Base-by-base conservation (phyloP, 441 rosid genomes). In the Capsella rubella region DNA sequence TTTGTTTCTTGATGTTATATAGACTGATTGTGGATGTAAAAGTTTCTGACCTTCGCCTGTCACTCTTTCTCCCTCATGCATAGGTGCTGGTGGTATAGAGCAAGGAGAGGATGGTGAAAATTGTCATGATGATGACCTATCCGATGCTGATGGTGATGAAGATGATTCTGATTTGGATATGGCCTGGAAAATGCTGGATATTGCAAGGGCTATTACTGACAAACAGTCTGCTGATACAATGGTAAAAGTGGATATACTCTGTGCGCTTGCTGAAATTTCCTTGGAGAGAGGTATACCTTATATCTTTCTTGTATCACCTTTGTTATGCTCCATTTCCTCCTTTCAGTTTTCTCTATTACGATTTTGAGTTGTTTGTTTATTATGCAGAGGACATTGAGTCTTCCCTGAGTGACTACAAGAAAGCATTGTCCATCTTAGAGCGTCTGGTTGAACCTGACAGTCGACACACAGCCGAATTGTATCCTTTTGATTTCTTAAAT, bases 161-260 rank as follows among this genome's bases (percentile, higher is more conserved):
- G 99, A 92, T 61, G 97, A 92, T 51, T 85, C 92, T 73, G 97
- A 92, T 77, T 84, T 90, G 81, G 97, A 92, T 81, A 87, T 86
- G 87, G 90, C 99, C 6, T 92, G 97, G 97, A 92, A 95, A 82
- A 87, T 92, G 93, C 86, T 95, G 13, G 99, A 89, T 81, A 82
- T 92, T 72, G 95, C 97, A 1, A 89, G 99, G 82, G 95, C 90
- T 74, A 95, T 95, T 67, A 81, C 92, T 69, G 97, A 89, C 49
- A 95, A 85, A 64, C 79, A 82, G 18, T 64, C 83, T 0, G 84
- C 69, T 54, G 96, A 90, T 34, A 82, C 93, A 25, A 85, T 87
- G 87, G 95, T 89, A 74, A 89, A 87, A 76, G 99, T 95, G 52
- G 97, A 92, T 77, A 85, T 92, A 56, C 82, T 95, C 73, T 88